phyloP scores from a whole-genome alignment of 495 filamentous ascomycete genomes.

The Penicillium steckii region DNA sequence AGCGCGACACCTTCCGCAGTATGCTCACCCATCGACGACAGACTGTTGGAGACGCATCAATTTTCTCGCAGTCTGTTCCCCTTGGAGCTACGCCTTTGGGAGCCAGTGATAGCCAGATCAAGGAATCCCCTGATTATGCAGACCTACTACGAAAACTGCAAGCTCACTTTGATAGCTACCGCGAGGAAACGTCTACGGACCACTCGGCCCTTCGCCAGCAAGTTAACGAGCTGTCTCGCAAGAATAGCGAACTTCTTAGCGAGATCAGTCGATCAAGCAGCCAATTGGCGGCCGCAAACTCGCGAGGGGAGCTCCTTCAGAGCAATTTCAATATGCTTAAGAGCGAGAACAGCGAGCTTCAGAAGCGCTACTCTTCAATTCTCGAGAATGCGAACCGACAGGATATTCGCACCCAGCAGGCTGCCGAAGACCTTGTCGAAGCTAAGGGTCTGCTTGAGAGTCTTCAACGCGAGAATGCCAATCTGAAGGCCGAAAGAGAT shows the following conservation, averaged over 20 bases:
- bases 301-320: conserved; percentile 88
- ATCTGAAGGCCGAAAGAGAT: conserved; percentile 88
- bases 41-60: conserved; percentile 56
- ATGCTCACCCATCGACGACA: conserved; percentile 80
- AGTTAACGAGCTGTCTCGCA: conserved; percentile 73
- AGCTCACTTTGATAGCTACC: conserved; percentile 83
- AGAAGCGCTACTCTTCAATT: conserved; percentile 71
- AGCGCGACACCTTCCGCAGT: conserved; percentile 94
- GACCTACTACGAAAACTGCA: conserved; percentile 81
- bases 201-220: conserved; percentile 81
- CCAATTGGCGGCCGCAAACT: conserved; percentile 74
- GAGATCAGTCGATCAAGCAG: conserved; percentile 75
- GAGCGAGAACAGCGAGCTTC: conserved; percentile 78
- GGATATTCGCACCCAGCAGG: conserved; percentile 84
- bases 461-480: conserved; percentile 85
- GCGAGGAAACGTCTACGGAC: conserved; percentile 77
- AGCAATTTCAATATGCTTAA: conserved; percentile 80
- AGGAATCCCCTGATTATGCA: conserved; percentile 59
- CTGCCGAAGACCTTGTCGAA: conserved; percentile 90
- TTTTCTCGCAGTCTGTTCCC: conserved; percentile 63
- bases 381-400: conserved; percentile 84
- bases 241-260: conserved; percentile 77
- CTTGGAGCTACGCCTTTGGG: conserved; percentile 43
- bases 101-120: conserved; percentile 37
- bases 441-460: conserved; percentile 77